These are phyloP conservation scores for Psilocybe subaeruginosa DNA, from an alignment of 768 basidiomycete species.

Conservation along the genomic window DNA sequence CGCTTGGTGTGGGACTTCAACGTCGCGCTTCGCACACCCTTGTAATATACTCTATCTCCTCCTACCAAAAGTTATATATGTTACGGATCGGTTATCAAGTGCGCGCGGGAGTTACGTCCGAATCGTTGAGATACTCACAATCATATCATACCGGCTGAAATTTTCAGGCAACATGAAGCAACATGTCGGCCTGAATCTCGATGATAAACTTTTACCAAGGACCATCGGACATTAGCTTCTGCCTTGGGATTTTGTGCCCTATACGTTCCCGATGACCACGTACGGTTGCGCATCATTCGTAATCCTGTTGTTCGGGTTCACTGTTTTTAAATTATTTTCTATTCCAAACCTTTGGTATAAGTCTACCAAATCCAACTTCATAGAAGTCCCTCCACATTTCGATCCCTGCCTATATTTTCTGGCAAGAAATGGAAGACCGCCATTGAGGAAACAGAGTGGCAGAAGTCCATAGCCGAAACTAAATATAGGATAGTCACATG, in stretches of 20 bases:
- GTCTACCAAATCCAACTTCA: background rate
- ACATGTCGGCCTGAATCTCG: background rate
- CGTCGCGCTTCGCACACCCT: conserved; percentile 10
- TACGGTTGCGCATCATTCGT: background rate
- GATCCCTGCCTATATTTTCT: background rate
- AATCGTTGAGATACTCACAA: background rate
- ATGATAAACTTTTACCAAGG: background rate
- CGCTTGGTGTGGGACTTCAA: conserved; percentile 6
- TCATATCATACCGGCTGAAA: background rate
- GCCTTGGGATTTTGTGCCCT: background rate
- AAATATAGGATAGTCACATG: conserved; percentile 2
- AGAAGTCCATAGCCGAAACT: background rate
- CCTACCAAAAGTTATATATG: conserved; percentile 17
- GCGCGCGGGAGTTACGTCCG: background rate
- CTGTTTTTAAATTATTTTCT: background rate
- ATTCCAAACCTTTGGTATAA: background rate
- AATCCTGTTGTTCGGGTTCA: background rate
- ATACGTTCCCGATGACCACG: background rate
- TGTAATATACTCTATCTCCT: conserved; percentile 17
- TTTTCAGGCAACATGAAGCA: background rate
- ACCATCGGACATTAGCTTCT: background rate
- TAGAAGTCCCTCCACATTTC: background rate
- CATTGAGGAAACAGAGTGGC: background rate
- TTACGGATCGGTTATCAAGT: background rate
- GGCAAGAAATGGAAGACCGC: background rate